These are phyloP conservation scores for Saksenaea oblongispora DNA, from an alignment of 371 early-diverging fungal genomes.

Conservation along the genomic window DNA sequence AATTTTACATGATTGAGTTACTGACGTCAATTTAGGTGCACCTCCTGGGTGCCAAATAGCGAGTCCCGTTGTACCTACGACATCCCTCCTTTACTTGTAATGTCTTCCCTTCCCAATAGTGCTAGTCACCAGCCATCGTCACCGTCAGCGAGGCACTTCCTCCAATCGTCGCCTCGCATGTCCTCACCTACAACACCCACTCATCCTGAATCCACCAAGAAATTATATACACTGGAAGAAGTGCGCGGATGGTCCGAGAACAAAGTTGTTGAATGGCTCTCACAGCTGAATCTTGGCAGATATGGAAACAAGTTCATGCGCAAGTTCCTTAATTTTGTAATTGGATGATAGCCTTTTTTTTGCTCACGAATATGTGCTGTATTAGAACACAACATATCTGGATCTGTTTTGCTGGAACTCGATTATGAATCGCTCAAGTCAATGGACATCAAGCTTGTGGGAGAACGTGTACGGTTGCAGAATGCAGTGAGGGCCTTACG, in stretches of 20 bases:
- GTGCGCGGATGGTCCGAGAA: conserved; percentile 69
- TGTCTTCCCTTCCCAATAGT: conserved; percentile 8
- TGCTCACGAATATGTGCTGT: conserved; percentile 6
- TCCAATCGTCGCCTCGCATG: conserved; percentile 11
- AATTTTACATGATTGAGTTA: too few relatives aligned
- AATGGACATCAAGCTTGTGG: conserved; percentile 80
- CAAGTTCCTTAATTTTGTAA: conserved; percentile 15
- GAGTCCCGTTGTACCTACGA: not conserved
- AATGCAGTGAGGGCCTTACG: conserved; percentile 73
- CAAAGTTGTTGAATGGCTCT: conserved; percentile 77
- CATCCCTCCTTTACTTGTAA: conserved; percentile 1
- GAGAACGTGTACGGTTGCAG: conserved; percentile 80
- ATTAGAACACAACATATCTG: conserved; percentile 75
- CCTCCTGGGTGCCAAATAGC: too few relatives aligned
- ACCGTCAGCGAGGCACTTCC: conserved; percentile 16
- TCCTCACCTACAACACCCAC: conserved; percentile 58
- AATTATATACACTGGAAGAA: conserved; percentile 48
- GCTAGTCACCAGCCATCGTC: conserved; percentile 18
- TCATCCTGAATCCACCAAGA: conserved; percentile 32
- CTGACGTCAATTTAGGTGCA: too few relatives aligned
- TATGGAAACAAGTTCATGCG: conserved; percentile 69
- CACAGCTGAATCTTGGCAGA: conserved; percentile 68
- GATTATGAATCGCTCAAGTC: conserved; percentile 81
- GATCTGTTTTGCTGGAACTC: conserved; percentile 80
- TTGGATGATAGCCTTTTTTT: not conserved